Evolutionary conservation across 805 yeast species (phyloP).

Genomic region (Candida easanensis): DNA sequence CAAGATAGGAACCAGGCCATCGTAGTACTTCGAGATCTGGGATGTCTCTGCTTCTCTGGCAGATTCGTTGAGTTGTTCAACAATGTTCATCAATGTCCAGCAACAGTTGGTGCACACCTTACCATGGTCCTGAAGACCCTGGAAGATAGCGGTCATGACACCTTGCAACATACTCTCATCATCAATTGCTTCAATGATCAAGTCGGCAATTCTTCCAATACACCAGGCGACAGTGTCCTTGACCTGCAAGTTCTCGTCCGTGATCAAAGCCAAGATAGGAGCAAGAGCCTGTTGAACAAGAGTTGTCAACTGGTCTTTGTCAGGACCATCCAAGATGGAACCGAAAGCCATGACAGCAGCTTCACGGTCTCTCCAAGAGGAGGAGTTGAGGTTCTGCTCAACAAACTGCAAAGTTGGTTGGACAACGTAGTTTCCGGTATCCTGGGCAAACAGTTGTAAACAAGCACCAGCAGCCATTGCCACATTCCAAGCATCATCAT

Average conservation of each 20-base stretch:
- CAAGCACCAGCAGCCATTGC: conserved; percentile 99
- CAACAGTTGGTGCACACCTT: conserved; percentile 96
- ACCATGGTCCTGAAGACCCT: conserved; percentile 88
- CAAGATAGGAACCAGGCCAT: conserved; percentile 64
- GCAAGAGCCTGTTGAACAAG: conserved; percentile 80
- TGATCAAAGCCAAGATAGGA: conserved; percentile 72
- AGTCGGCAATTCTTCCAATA: conserved; percentile 91
- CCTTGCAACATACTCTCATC: conserved; percentile 60
- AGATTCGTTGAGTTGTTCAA: conserved; percentile 73
- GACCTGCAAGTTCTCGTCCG: conserved; percentile 77
- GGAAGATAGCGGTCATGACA: conserved; percentile 67
- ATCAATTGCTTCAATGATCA: conserved; percentile 75
- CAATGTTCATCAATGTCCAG: conserved; percentile 91
- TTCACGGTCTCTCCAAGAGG: conserved; percentile 84
- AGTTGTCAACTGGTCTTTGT: conserved; percentile 59
- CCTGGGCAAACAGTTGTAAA: conserved; percentile 87
- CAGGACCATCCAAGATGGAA: conserved; percentile 93
- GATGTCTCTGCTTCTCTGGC: conserved; percentile 44
- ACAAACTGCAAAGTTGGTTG: conserved; percentile 85
- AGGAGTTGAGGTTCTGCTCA: conserved; percentile 59
- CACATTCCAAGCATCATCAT: conserved; percentile 96
- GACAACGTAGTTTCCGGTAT: conserved; percentile 82
- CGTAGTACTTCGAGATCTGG: conserved; percentile 72
- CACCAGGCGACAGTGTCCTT: conserved; percentile 99
- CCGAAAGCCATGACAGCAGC: conserved; percentile 99